These are phyloP conservation scores for Daldinia concentrica DNA, from an alignment of 495 filamentous ascomycete species.

Conservation along the genomic window DNA sequence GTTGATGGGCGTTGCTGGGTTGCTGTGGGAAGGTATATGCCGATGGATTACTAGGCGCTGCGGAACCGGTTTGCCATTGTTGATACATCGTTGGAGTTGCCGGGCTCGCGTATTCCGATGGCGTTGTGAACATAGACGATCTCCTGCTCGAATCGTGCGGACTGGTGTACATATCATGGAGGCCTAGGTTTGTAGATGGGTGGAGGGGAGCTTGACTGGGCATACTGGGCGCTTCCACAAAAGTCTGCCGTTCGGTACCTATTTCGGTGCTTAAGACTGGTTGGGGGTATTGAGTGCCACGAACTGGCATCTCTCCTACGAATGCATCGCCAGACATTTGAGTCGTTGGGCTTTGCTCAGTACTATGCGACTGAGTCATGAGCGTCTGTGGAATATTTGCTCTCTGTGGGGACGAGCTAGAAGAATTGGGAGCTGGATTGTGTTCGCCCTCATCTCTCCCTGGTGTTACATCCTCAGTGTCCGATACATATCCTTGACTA, in stretches of 20 bases:
- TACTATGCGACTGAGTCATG: constrained; percentile 39
- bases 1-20: constrained; percentile 23
- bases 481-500: constrained; percentile 38
- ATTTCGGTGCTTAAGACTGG: constrained; percentile 45
- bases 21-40: constrained; percentile 48
- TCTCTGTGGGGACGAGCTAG: constrained; percentile 41
- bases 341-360: constrained; percentile 44
- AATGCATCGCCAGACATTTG: constrained; percentile 46
- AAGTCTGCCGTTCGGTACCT: constrained; percentile 45
- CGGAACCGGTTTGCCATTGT: constrained; percentile 42
- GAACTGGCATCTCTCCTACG: constrained; percentile 46
- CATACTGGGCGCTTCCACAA: constrained; percentile 44
- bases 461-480: constrained; percentile 45
- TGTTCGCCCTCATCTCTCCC: constrained; percentile 44
- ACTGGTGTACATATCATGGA: constrained; percentile 51
- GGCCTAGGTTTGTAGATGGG: constrained; percentile 37
- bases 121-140: constrained; percentile 48
- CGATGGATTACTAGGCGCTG: constrained; percentile 40
- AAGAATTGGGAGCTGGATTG: constrained; percentile 33
- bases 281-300: constrained; percentile 41
- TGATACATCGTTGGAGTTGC: constrained; percentile 47
- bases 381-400: constrained; percentile 39
- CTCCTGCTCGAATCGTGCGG: constrained; percentile 50
- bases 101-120: constrained; percentile 48
- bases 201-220: constrained; percentile 40